These are phyloP conservation scores for Leishmania gerbilli DNA, from an alignment of 208 protist genomes.

Conservation along the genomic window DNA sequence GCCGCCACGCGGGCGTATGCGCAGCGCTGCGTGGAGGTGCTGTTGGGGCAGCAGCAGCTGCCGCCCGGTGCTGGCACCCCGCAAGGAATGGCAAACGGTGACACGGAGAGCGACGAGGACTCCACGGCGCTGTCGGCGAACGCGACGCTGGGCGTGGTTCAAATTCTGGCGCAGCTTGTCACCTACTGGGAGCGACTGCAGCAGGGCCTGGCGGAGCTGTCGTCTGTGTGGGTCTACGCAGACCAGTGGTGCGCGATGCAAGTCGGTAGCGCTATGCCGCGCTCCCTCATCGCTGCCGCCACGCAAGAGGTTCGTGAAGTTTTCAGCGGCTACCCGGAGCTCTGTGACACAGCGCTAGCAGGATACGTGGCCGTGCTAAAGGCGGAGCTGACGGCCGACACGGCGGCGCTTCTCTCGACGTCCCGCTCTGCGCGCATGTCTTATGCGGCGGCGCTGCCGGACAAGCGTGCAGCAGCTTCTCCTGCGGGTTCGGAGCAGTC, in stretches of 20 bases:
- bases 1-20: constrained; percentile 31
- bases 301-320: constrained; percentile 19
- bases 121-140: not conserved
- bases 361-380: constrained; percentile 45
- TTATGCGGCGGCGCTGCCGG: constrained; percentile 9
- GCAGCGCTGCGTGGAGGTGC: constrained; percentile 12
- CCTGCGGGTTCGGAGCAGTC: not conserved
- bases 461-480: constrained; percentile 2
- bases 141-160: constrained; percentile 11
- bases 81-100: not conserved
- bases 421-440: constrained; percentile 1
- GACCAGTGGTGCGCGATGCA: constrained; percentile 44
- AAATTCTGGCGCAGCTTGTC: constrained; percentile 39
- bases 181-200: constrained; percentile 48
- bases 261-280: constrained; percentile 10
- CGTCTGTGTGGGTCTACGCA: constrained; percentile 60
- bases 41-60: constrained; percentile 15
- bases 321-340: constrained; percentile 13
- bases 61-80: not conserved
- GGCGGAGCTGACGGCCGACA: constrained; percentile 42
- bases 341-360: constrained; percentile 32
- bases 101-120: constrained; percentile 12
- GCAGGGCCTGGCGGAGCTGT: constrained; percentile 42
- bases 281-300: constrained; percentile 17
- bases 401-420: constrained; percentile 22